Percentiles rank a stretch among this genome's conserved stretches.
These are phyloP conservation scores for Coemansia sp. DNA, from an alignment of 192 early-diverging fungal species.

Conservation along the genomic window DNA sequence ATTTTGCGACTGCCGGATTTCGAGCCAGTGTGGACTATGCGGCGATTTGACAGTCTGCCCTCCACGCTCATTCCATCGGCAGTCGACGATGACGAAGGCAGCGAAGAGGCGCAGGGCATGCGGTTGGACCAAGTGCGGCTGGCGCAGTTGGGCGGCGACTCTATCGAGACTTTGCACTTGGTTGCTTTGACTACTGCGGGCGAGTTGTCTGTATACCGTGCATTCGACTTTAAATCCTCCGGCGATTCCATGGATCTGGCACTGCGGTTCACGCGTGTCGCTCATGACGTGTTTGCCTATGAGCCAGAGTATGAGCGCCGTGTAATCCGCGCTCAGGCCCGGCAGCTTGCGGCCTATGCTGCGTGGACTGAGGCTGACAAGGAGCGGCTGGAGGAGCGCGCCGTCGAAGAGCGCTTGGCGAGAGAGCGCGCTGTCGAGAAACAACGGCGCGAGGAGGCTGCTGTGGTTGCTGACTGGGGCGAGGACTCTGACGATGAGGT, in stretches of 20 bases:
- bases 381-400: conserved; percentile 15
- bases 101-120: conserved; percentile 10
- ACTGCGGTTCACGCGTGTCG: conserved; percentile 33
- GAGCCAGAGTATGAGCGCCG: conserved; percentile 47
- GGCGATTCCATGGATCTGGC: conserved; percentile 22
- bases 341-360: conserved; percentile 28
- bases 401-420: conserved; percentile 13
- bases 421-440: conserved; percentile 19
- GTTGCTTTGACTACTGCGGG: conserved; percentile 31
- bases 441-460: conserved; percentile 29
- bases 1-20: conserved; percentile 41
- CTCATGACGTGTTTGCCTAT: conserved; percentile 46
- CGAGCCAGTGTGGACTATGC: conserved; percentile 37
- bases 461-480: conserved; percentile 40
- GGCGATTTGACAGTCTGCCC: conserved; percentile 33
- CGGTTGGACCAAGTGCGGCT: conserved; percentile 37
- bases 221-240: conserved; percentile 29
- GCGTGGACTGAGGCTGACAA: conserved; percentile 28
- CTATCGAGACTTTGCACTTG: conserved; percentile 25
- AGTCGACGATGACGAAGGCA: conserved; percentile 7
- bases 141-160: conserved; percentile 42
- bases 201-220: conserved; percentile 48
- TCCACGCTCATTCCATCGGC: conserved; percentile 15
- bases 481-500: conserved; percentile 37
- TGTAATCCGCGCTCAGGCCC: conserved; percentile 24